A percentile compares a stretch with the other conserved stretches of the same genome.
phyloP scores from a whole-genome alignment of 2,329 filamentous ascomycete species.

The Fusarium praegraminearum region DNA sequence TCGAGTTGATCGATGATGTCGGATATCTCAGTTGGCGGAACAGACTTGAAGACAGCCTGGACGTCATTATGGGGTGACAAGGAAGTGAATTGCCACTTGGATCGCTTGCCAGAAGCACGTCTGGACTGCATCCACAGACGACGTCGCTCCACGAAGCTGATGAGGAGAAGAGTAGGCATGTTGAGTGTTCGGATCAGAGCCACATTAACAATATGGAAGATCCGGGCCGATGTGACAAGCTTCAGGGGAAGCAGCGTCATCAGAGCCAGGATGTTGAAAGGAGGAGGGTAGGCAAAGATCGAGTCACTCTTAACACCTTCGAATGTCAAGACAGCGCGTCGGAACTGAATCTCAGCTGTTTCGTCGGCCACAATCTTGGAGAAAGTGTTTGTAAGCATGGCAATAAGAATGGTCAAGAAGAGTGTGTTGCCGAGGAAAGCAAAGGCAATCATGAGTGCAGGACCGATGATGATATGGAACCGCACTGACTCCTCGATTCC shows the following conservation, averaged over 20 bases:
- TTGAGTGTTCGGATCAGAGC: conserved; percentile 73
- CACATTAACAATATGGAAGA: conserved; percentile 80
- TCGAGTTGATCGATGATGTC: conserved; percentile 53
- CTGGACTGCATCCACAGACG: conserved; percentile 55
- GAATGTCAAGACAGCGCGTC: conserved; percentile 77
- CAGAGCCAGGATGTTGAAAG: conserved; percentile 76
- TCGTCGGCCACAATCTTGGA: conserved; percentile 76
- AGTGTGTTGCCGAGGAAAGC: conserved; percentile 81
- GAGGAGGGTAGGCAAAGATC: conserved; percentile 76
- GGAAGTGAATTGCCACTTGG: conserved; percentile 60
- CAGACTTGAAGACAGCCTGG: conserved; percentile 69
- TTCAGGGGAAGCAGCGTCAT: conserved; percentile 74
- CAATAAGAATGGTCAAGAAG: conserved; percentile 79
- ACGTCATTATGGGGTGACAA: conserved; percentile 70
- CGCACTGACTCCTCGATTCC: conserved; percentile 64
- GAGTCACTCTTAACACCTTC: conserved; percentile 80
- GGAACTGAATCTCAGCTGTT: conserved; percentile 77
- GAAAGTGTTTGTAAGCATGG: conserved; percentile 79
- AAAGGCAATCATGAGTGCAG: conserved; percentile 76
- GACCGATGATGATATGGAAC: conserved; percentile 76
- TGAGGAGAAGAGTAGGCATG: conserved; percentile 70
- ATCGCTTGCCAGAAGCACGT: conserved; percentile 41
- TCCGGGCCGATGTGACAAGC: conserved; percentile 68
- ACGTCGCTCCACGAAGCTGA: conserved; percentile 71
- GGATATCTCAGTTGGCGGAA: conserved; percentile 61